Percentiles rank a stretch among this genome's conserved stretches.
Conservation (phyloP, 106 monocot genomes). For the Dioscorea alata region DNA sequence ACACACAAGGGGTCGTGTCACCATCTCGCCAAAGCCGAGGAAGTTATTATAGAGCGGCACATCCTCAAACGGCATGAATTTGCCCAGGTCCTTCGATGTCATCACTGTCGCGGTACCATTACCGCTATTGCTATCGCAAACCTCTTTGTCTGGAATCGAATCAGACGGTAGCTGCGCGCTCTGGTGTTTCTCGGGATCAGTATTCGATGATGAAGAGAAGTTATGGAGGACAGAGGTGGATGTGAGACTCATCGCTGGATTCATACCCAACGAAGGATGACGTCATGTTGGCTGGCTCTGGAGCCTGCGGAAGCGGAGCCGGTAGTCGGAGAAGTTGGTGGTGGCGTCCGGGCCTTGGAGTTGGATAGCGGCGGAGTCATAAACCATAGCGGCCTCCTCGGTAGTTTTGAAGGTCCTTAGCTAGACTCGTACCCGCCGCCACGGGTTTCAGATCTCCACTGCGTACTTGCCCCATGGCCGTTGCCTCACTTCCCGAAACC, state of each 20-base stretch:
- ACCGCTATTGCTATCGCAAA: too few relatives aligned
- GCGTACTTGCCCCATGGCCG: conserved; percentile 72
- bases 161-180: background rate
- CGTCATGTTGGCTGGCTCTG: conserved; percentile 3
- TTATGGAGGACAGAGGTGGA: conserved; percentile 37
- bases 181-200: too few relatives aligned
- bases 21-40: conserved; percentile 4
- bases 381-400: conserved; percentile 67
- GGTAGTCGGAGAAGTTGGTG: conserved; percentile 42
- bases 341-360: conserved; percentile 59
- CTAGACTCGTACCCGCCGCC: conserved; percentile 48
- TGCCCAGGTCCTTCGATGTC: conserved; percentile 3
- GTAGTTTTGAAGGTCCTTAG: conserved; percentile 62
- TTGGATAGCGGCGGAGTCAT: conserved; percentile 58
- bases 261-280: conserved; percentile 26
- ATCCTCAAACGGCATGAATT: conserved; percentile 24
- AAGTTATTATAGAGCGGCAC: conserved; percentile 22
- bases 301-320: too few relatives aligned
- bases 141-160: too few relatives aligned
- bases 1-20: too few relatives aligned
- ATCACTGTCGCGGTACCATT: too few relatives aligned
- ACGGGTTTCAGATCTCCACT: conserved; percentile 66
- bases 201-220: background rate
- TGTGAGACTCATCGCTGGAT: conserved; percentile 30
- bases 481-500: conserved; percentile 55